A percentile compares a stretch with the other conserved stretches of the same genome.
Evolutionary conservation across 23 red algal species (phyloP).

Genomic region (Gracilaria caudata): DNA sequence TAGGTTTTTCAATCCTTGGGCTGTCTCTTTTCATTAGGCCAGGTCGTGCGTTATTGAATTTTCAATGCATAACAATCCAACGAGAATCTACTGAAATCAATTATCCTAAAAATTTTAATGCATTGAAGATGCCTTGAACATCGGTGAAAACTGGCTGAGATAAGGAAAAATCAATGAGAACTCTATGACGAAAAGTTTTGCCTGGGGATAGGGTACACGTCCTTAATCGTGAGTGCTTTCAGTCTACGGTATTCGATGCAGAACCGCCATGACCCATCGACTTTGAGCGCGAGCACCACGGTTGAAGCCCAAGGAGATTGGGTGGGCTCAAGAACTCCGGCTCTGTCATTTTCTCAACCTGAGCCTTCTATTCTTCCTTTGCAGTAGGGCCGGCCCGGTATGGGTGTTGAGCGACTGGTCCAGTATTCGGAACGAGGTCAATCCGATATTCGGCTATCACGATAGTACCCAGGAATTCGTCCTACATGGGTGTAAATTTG

Average conservation of each 20-base stretch:
- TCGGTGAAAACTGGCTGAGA: too few species aligned
- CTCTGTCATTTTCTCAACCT: neutral
- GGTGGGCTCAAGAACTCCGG: neutral
- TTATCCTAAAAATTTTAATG: too few species aligned
- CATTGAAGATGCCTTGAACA: too few species aligned
- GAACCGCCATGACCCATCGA: neutral
- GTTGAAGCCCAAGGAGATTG: neutral
- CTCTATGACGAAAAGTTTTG: too few species aligned
- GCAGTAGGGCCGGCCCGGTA: neutral
- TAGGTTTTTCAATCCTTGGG: too few species aligned
- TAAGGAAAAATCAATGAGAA: too few species aligned
- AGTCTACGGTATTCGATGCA: neutral
- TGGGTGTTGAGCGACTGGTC: neutral
- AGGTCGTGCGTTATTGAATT: too few species aligned
- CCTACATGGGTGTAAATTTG: neutral
- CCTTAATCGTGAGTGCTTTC: neutral
- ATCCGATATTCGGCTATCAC: neutral
- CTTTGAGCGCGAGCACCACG: neutral
- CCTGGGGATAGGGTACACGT: too few species aligned
- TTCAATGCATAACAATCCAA: too few species aligned
- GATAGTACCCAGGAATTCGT: neutral
- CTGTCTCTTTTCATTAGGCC: too few species aligned
- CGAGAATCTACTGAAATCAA: too few species aligned
- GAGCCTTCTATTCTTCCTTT: neutral
- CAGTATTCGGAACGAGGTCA: neutral